A percentile compares a stretch with the other conserved stretches of the same genome.
These are phyloP conservation scores for Plasmodium blacklocki DNA, from an alignment of 169 alveolate species.

Conservation along the genomic window DNA sequence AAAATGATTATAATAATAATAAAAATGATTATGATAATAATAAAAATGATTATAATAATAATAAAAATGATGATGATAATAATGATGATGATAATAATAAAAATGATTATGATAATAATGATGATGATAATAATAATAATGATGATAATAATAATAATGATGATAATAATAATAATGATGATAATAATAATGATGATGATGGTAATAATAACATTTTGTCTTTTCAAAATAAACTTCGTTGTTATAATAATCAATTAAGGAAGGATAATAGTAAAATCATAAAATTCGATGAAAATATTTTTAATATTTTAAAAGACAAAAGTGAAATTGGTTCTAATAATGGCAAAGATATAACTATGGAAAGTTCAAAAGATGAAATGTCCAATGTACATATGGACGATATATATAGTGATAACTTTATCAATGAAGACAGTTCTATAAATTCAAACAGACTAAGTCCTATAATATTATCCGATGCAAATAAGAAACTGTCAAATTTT, in stretches of 20 bases:
- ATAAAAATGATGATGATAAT: background rate
- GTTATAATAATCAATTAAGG: no score
- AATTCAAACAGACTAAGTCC: constrained; percentile 16
- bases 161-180: background rate
- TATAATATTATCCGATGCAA: constrained; percentile 9
- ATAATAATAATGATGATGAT: no score
- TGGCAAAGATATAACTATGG: no score
- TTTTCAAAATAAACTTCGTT: no score
- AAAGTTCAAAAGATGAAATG: no score
- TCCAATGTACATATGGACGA: no score
- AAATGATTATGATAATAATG: background rate
- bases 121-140: background rate
- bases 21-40: background rate
- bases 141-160: background rate
- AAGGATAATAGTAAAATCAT: no score
- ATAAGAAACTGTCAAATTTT: constrained; percentile 24
- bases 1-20: background rate
- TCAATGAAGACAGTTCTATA: constrained; percentile 36
- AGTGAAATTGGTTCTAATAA: no score
- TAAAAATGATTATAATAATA: background rate
- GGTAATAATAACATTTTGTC: no score
- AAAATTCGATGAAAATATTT: no score
- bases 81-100: background rate
- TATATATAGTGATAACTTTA: no score
- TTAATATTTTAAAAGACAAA: no score